These are phyloP conservation scores for Pythium sp. DNA, from an alignment of 352 stramenopile genomes.

Conservation along the genomic window DNA sequence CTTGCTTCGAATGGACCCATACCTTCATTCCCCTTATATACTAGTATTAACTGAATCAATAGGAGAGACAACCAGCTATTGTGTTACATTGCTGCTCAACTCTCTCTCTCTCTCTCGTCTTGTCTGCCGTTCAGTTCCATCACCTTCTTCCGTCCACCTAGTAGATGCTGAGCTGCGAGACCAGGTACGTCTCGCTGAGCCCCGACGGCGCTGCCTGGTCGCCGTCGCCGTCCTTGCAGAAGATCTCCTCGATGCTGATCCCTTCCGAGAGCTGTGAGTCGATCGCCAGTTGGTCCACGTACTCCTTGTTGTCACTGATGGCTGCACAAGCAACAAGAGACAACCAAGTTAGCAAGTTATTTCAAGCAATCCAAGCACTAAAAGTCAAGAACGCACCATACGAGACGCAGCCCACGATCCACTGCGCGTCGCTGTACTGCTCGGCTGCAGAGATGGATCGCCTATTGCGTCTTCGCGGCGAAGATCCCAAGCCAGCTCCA, in stretches of 20 bases:
- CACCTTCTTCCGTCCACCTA: neutral
- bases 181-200: conserved; percentile 13
- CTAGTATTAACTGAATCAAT: conserved; percentile 14
- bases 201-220: neutral
- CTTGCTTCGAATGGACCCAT: neutral
- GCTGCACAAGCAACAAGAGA: conserved; percentile 24
- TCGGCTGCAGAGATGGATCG: conserved; percentile 41
- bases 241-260: conserved; percentile 61
- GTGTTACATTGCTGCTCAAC: neutral
- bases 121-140: neutral
- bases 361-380: neutral
- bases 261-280: conserved; percentile 67
- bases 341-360: neutral
- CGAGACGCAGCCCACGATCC: conserved; percentile 70
- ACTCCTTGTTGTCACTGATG: conserved; percentile 82
- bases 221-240: conserved; percentile 27
- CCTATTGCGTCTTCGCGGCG: conserved; percentile 29
- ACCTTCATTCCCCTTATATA: conserved; percentile 10
- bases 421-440: conserved; percentile 47
- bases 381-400: conserved; percentile 42
- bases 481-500: conserved; percentile 19
- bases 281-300: conserved; percentile 71
- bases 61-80: neutral
- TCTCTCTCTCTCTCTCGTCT: neutral
- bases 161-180: conserved; percentile 18